Base-by-base conservation (phyloP, 2,329 filamentous ascomycete genomes). In the Diaporthe sp. region DNA sequence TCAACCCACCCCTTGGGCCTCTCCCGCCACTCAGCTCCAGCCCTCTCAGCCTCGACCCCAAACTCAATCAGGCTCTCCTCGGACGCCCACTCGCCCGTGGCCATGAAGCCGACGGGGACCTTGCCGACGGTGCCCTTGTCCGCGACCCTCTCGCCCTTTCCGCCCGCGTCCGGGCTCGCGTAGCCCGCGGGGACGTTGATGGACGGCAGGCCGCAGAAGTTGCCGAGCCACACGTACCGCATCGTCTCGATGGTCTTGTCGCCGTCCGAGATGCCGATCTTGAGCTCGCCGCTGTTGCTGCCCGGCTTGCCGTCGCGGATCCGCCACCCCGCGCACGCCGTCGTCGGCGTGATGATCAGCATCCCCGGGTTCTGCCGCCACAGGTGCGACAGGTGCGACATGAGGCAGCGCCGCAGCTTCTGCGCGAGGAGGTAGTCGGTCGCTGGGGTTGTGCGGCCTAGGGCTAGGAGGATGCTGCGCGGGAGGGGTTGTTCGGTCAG, bases 261-360 rank as follows among this genome's bases (percentile, higher is more conserved):
- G 6, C 86, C 87, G 67, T 89, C 86, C 42, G 83, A 87, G 0
- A 88, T 74, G 1, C 87, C 87, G 54, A 83, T 81, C 2, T 73
- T 76, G 4, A 86, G 76, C 77, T 88, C 86, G 1, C 77, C 79
- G 5, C 78, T 58, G 4, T 77, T 64, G 60, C 45, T 61, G 22
- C 45, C 33, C 45, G 45, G 7, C 30, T 38, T 52, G 25, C 58
- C 64, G 47, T 74, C 75, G 54, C 82, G 80, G 55, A 89, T 85
- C 2, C 83, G 86, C 80, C 85, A 85, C 7, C 87, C 87, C 0
- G 85, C 84, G 64, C 86, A 87, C 22, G 81, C 81, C 0, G 91
- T 92, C 0, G 93, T 94, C 0, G 94, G 94, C 0, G 92, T 93
- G 6, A 95, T 83, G 70, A 96, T 92, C 28, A 95, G 81, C 80